Evolutionary conservation across 257 asterid genomes (phyloP), one percentile per base, ranked within the genome.

Genomic region (Solanum piurae): DNA sequence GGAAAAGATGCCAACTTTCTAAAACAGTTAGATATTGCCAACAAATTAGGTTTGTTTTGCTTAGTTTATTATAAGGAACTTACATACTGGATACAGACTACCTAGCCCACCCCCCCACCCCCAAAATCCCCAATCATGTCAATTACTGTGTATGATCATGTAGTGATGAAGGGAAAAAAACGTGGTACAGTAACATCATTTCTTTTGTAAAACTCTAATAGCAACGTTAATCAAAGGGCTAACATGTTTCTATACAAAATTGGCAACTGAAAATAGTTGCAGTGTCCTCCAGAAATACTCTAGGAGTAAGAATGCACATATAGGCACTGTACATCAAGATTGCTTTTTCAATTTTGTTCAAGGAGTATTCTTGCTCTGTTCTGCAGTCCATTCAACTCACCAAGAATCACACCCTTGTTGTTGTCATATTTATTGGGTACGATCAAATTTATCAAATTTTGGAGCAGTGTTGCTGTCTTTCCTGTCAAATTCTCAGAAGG

Each of bases 331-430:
- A 90, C 91, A 88, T 21, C 21, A n/a, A 27, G 49, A 40, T 79
- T 71, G 38, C 68, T 34, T 79, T 29, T 38, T 85, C 90, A 91
- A 31, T 58, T 75, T 89, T 92, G 94, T 84, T 89, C 90, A 9
- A 96, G 89, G 77, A 95, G 92, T 88, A 90, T 86, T 90, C 93
- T 94, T 7, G 93, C 93, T 90, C 89, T 91, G 85, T 60, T 77
- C 88, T 95, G 99, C 89, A 96, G 91, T 88, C 90, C 92, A 66
- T 87, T 85, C 83, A 95, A 91, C 60, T 89, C 86, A 80, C 44
- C 91, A 29, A 79, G 80, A 25, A 58, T 82, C 88, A 37, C 86
- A 62, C 87, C 83, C 72, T 91, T 71, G 29, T 86, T 20, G 37
- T 87, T 40, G 66, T 49, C 27, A 80, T 86, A 75, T 86, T 87